Percentiles rank a stretch among this genome's conserved stretches.
These are phyloP conservation scores for Hanseniaspora guilliermondii DNA, from an alignment of 805 yeast genomes.

Conservation along the genomic window DNA sequence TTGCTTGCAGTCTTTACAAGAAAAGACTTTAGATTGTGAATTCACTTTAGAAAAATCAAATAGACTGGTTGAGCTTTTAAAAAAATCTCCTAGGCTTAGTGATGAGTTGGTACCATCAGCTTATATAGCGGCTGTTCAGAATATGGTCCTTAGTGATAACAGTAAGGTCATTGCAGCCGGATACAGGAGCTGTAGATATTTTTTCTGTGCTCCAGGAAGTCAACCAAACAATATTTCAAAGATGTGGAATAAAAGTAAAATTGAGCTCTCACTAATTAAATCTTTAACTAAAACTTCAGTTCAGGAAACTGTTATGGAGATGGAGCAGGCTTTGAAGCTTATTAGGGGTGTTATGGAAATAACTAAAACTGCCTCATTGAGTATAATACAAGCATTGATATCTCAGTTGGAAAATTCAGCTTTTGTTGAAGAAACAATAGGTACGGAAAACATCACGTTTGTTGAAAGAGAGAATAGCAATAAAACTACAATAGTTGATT, in stretches of 20 bases:
- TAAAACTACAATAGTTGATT: conserved; percentile 16
- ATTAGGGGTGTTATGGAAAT: conserved; percentile 48
- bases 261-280: conserved; percentile 52
- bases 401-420: conserved; percentile 44
- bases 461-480: background rate
- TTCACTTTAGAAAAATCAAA: conserved; percentile 44
- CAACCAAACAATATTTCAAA: conserved; percentile 36
- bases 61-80: conserved; percentile 46
- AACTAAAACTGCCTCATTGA: conserved; percentile 48
- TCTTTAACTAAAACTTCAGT: conserved; percentile 39
- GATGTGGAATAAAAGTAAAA: conserved; percentile 40
- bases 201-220: conserved; percentile 33
- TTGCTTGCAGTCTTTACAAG: conserved; percentile 27
- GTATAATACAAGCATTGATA: conserved; percentile 55
- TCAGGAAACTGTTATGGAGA: conserved; percentile 45
- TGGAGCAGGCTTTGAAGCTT: conserved; percentile 65
- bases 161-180: conserved; percentile 63
- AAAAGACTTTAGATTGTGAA: conserved; percentile 19
- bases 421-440: conserved; percentile 19
- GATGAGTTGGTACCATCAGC: conserved; percentile 51
- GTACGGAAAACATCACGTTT: background rate
- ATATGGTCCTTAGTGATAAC: conserved; percentile 43
- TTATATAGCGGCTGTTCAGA: conserved; percentile 46
- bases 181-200: conserved; percentile 56
- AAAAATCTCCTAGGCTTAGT: conserved; percentile 46